Evolutionary conservation across 176 grass and related monocot species (phyloP).

Genomic region (Hordeum vulgare): DNA sequence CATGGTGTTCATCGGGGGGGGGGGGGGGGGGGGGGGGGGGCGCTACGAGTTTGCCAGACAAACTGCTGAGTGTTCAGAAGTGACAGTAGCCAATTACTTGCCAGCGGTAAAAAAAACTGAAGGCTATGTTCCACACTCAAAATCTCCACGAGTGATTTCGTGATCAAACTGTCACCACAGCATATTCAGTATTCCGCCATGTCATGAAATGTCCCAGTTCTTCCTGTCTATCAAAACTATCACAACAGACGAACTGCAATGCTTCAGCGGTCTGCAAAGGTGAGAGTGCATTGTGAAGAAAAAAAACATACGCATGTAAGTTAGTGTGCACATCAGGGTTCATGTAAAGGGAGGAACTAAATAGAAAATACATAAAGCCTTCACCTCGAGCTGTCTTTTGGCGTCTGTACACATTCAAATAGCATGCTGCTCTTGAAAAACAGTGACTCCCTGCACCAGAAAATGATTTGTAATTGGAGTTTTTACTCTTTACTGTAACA

Average conservation of each 20-base stretch:
- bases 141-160: not conserved
- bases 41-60: not conserved
- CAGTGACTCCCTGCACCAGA: not conserved
- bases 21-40: too few species aligned
- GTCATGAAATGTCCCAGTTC: not conserved
- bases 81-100: not conserved
- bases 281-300: conserved; percentile 1
- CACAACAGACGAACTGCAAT: not conserved
- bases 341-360: not conserved
- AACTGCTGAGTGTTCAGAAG: not conserved
- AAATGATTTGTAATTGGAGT: not conserved
- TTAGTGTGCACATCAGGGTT: not conserved
- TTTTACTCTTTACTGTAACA: not conserved
- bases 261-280: conserved; percentile 7
- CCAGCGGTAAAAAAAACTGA: not conserved
- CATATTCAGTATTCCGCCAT: not conserved
- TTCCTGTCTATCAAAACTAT: not conserved
- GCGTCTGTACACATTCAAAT: not conserved
- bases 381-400: conserved; percentile 17
- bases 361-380: not conserved
- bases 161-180: not conserved
- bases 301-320: not conserved
- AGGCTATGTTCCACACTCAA: not conserved
- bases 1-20: too few species aligned
- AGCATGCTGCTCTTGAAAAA: conserved; percentile 5